Percentiles rank a stretch among this genome's conserved stretches.
phyloP scores from a whole-genome alignment of 257 asterid species.

The Fraxinus quadrangulata region DNA sequence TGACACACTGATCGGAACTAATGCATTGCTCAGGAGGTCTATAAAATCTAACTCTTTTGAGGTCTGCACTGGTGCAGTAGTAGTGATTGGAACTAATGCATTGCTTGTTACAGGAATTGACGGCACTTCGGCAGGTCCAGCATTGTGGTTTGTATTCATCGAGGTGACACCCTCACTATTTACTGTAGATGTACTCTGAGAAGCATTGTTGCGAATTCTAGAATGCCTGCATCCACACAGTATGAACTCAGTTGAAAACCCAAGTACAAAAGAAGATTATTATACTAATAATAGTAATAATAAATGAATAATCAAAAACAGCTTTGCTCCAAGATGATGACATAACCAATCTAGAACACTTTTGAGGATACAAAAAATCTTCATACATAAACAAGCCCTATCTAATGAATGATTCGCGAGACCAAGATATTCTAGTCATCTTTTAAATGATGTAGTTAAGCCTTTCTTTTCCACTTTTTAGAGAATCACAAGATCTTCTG shows the following conservation, averaged over 20 bases:
- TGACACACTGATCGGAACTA: slow-evolving; percentile 42
- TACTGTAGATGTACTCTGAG: slow-evolving; percentile 29
- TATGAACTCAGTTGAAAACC: not conserved
- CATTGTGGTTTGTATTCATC: slow-evolving; percentile 11
- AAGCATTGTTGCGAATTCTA: slow-evolving; percentile 35
- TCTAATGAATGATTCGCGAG: not conserved
- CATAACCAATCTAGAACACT: too few species aligned
- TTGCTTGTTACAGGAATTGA: slow-evolving; percentile 42
- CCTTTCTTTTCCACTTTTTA: not conserved
- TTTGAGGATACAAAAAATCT: too few species aligned
- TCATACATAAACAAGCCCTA: not conserved
- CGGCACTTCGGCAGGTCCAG: slow-evolving; percentile 28
- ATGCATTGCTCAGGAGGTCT: slow-evolving; percentile 72
- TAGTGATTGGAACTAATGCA: slow-evolving; percentile 57
- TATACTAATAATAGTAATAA: too few species aligned
- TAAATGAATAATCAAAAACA: too few species aligned
- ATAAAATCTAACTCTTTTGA: slow-evolving; percentile 69
- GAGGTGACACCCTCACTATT: slow-evolving; percentile 23
- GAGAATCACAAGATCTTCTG: not conserved
- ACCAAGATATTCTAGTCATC: not conserved
- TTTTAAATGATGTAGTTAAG: not conserved
- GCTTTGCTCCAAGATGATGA: not conserved
- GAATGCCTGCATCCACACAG: slow-evolving; percentile 60
- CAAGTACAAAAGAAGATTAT: not conserved
- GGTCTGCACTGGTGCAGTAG: slow-evolving; percentile 43